Evolutionary conservation across 257 asterid species (phyloP), one percentile per base, ranked within the genome.

Genomic region (Nicotiana knightiana): DNA sequence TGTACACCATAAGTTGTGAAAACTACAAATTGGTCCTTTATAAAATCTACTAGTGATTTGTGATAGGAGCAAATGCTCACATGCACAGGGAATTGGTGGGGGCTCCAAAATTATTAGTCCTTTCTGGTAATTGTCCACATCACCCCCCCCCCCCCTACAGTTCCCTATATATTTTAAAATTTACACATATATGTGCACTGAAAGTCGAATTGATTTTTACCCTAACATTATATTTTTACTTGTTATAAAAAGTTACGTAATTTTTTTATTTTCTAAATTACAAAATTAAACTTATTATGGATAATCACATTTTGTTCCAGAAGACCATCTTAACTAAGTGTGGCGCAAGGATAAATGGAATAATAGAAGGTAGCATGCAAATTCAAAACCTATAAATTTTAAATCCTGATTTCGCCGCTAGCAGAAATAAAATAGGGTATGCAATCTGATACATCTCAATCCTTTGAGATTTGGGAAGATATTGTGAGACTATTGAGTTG

Each of bases 81-180:
- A 79, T 87, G 85, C 59, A 37, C 71, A 8, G 82, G 32, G 78
- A 81, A 53, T 48, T 21, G 61, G 82, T 82, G 66, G 89, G 82
- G 84, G 66, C 81, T 81, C 67, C 33, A 18, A 24, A 46, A 63
- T 43, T 53, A 48, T 82, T 78, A 79, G 84, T 84, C 78, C 77
- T 46, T 51, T 84, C 85, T 26, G 87, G 86, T 86, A 84, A 76
- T 63, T 80, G 86, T 87, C 87, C 86, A 80, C 85, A 85, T 84
- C 83, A 17, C 39, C 18, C 17, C 12, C 3, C 57, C 81, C 12
- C 5, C 64, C 9, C 12, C 5, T 1, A n/a, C 64, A n/a, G 64
- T 61, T 43, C 24, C 15, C 67, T 39, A 78, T 28, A 4, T 4
- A 28, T 39, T 3, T 10, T 8, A 39, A 30, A 21, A 61, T 61